Conservation (phyloP, 371 early-diverging fungal genomes). For the Apophysomyces trapeziformis region DNA sequence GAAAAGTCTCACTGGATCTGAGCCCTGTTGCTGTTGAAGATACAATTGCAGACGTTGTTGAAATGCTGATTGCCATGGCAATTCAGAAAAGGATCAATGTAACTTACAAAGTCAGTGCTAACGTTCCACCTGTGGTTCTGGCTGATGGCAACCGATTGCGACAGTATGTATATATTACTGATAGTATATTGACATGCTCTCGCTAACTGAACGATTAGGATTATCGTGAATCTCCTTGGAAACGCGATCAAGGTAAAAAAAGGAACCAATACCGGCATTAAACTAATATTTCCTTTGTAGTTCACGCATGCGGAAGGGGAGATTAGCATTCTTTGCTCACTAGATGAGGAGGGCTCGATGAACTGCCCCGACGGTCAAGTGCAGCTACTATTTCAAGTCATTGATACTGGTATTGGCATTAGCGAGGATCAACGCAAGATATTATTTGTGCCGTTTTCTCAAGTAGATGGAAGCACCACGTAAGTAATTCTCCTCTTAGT, state of each 20-base stretch:
- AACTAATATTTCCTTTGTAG: constrained; percentile 5
- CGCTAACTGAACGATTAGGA: constrained; percentile 14
- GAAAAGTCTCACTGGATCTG: constrained; percentile 59
- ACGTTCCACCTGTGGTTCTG: constrained; percentile 42
- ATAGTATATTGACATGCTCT: constrained; percentile 16
- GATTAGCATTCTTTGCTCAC: constrained; percentile 47
- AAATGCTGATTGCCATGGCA: constrained; percentile 57
- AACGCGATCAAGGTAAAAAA: constrained; percentile 39
- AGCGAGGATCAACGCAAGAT: constrained; percentile 60
- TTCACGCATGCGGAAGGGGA: constrained; percentile 60
- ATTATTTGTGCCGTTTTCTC: constrained; percentile 62
- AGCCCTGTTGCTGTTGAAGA: constrained; percentile 56
- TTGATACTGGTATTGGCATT: constrained; percentile 62
- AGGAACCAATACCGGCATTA: too few relatives aligned
- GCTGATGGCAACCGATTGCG: constrained; percentile 54
- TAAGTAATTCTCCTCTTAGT: constrained; percentile 1
- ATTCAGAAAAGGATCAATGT: constrained; percentile 55
- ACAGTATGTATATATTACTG: constrained; percentile 29
- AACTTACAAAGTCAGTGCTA: constrained; percentile 42
- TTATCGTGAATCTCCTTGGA: constrained; percentile 46
- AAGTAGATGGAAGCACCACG: constrained; percentile 65
- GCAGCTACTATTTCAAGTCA: constrained; percentile 39
- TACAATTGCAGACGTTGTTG: constrained; percentile 58
- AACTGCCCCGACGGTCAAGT: constrained; percentile 17
- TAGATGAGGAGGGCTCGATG: constrained; percentile 30